phyloP scores from a whole-genome alignment of 139 green algal species.

The Coelastrella sp. region DNA sequence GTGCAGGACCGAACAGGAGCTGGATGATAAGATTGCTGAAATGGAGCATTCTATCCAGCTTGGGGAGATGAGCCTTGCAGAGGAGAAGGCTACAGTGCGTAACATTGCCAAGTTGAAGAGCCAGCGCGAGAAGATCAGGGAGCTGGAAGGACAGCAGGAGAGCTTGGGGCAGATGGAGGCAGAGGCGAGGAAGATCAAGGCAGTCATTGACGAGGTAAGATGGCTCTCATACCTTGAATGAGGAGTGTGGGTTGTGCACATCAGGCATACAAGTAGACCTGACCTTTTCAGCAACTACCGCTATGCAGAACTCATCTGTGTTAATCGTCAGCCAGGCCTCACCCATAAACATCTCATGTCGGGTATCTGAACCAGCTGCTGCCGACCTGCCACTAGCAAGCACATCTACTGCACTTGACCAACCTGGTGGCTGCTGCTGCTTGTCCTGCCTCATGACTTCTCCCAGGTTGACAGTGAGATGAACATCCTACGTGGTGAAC shows the following conservation, averaged over 20 bases:
- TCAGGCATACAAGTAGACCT: background rate
- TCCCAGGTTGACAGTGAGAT: slow-evolving; percentile 63
- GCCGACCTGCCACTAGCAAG: background rate
- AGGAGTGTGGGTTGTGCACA: background rate
- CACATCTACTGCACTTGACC: background rate
- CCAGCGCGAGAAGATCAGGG: slow-evolving; percentile 38
- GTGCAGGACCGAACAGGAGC: slow-evolving; percentile 60
- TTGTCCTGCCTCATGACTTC: background rate
- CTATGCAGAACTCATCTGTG: too few species aligned
- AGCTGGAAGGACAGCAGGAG: slow-evolving; percentile 35
- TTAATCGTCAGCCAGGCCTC: too few species aligned
- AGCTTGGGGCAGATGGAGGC: slow-evolving; percentile 53
- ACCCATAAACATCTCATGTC: too few species aligned
- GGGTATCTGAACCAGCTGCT: background rate
- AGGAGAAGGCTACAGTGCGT: slow-evolving; percentile 63
- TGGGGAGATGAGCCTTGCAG: slow-evolving; percentile 51
- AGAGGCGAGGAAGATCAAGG: slow-evolving; percentile 54
- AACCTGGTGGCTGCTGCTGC: background rate
- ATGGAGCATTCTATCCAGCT: slow-evolving; percentile 60
- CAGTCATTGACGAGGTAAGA: slow-evolving; percentile 43
- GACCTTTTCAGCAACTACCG: background rate
- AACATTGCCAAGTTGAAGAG: slow-evolving; percentile 27
- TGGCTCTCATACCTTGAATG: too few species aligned
- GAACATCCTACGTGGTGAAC: slow-evolving; percentile 62
- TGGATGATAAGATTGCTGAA: slow-evolving; percentile 63